These are phyloP conservation scores for Epichloe sibirici DNA, from an alignment of 2,329 filamentous ascomycete species.

Conservation along the genomic window DNA sequence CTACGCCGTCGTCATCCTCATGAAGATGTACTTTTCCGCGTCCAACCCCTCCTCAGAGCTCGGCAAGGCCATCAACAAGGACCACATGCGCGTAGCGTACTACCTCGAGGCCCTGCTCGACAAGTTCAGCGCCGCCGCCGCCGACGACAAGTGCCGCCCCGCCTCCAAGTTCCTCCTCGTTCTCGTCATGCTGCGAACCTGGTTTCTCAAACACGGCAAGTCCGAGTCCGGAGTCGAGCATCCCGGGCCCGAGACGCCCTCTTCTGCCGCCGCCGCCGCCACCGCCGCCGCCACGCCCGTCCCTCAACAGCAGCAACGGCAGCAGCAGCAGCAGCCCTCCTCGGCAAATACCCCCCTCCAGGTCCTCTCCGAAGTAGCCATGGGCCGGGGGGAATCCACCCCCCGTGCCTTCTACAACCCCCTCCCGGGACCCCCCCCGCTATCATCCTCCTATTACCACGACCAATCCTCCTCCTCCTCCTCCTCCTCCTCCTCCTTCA, in stretches of 20 bases:
- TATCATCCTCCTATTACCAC: constrained; percentile 10
- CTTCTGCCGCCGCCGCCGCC: neutral
- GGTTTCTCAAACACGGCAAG: constrained; percentile 47
- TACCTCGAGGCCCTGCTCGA: constrained; percentile 60
- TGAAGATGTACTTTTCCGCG: constrained; percentile 62
- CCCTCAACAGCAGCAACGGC: constrained; percentile 5
- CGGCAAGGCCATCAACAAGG: constrained; percentile 55
- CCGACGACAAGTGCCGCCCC: constrained; percentile 50
- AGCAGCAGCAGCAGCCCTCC: constrained; percentile 5
- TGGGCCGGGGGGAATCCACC: constrained; percentile 23
- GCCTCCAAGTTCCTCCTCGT: constrained; percentile 61
- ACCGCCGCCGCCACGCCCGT: constrained; percentile 2
- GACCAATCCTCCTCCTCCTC: neutral
- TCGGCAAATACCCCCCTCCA: constrained; percentile 41
- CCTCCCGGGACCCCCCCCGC: constrained; percentile 11
- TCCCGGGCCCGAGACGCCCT: too few species aligned
- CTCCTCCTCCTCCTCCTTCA: constrained; percentile 3
- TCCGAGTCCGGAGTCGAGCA: constrained; percentile 1
- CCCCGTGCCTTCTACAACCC: constrained; percentile 11
- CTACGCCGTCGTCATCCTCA: constrained; percentile 58
- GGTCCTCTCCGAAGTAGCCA: constrained; percentile 45
- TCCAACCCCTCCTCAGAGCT: constrained; percentile 52
- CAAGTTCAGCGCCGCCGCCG: constrained; percentile 52
- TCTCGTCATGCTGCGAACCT: constrained; percentile 55
- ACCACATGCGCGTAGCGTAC: constrained; percentile 50